Evolutionary conservation across 495 filamentous ascomycete species (phyloP).

Genomic region (Podospora sp.): DNA sequence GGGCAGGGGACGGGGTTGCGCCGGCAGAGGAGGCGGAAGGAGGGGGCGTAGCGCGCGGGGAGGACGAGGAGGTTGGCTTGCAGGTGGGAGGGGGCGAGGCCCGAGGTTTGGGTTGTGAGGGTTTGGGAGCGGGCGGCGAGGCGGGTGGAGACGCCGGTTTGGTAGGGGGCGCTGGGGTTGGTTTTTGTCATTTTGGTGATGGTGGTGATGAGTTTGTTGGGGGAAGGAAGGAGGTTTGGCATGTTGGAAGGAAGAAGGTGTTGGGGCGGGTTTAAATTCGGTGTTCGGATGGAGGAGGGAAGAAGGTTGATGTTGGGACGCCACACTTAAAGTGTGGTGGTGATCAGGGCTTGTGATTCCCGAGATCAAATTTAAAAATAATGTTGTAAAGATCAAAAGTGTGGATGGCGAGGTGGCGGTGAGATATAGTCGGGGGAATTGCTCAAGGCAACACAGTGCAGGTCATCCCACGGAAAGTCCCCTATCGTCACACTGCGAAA

Average conservation of each 20-base stretch:
- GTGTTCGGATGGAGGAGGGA: too few species aligned
- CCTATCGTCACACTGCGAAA: background rate
- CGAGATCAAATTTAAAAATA: too few species aligned
- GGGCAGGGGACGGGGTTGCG: slow-evolving; percentile 63
- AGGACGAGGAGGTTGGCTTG: slow-evolving; percentile 63
- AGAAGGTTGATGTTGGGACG: too few species aligned
- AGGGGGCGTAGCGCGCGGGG: slow-evolving; percentile 50
- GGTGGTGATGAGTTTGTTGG: too few species aligned
- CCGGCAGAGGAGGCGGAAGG: slow-evolving; percentile 56
- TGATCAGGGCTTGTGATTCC: too few species aligned
- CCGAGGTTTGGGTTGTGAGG: slow-evolving; percentile 49
- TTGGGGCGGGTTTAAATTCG: too few species aligned
- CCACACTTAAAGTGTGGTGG: too few species aligned
- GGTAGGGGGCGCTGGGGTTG: too few species aligned
- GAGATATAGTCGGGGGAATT: background rate
- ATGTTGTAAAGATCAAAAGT: too few species aligned
- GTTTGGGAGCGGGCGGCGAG: slow-evolving; percentile 44
- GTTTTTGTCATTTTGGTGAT: background rate
- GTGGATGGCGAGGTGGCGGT: too few species aligned
- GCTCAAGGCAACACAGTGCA: background rate
- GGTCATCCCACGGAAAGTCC: background rate
- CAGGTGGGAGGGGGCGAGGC: slow-evolving; percentile 54
- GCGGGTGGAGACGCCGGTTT: slow-evolving; percentile 45
- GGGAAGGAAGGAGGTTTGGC: background rate
- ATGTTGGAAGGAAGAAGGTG: background rate